Base-by-base conservation (phyloP, 352 stramenopile genomes). In the Pythium insidiosum region DNA sequence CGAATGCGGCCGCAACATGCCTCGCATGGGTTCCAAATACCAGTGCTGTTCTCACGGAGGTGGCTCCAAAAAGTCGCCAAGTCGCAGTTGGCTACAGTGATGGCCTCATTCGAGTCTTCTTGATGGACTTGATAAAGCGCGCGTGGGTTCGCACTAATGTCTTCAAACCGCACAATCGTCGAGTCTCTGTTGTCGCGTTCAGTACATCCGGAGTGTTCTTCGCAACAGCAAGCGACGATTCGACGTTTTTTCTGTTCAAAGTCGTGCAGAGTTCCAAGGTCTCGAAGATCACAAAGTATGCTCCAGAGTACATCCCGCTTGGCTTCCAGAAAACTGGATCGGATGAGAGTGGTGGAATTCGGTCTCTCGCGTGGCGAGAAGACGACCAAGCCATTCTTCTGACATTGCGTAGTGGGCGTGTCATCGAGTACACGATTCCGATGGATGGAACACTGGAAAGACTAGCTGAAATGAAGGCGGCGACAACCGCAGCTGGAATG, bases 81-180 rank as follows among this genome's bases (percentile, higher is more conserved):
- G 63, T 97, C 37, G 63, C 73, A 18, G 89, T 96, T 18, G 90
- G 91, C 0, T 97, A 96, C 56, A 69, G 66, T 26, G 83, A 97
- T 44, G 89, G 89, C 6, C 66, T 96, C 12, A 63, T 96, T 16
- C 75, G 87, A 6, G 53, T 91, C 4, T 34, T 88, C 18, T 28
- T 88, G 21, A 55, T 83, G 46, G 72, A 91, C 37, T 31, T 84
- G 3, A 44, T 56, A 0, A 64, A 68, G 41, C 54, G 66, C 3
- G 50, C 52, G 6, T 85, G 76, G 62, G 61, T 89, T 7, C 67
- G 70, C 33, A 63, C 74, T 12, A 84, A 88, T 38, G 73, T 86
- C 1, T 80, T 96, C 47, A 97, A 97, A 39, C 88, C 91, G 11
- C 91, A 98, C 53, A 80, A 65, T 42, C 67, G 53, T 9, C 61